A percentile compares a stretch with the other conserved stretches of the same genome.
These are phyloP conservation scores for Lactarius indigo DNA, from an alignment of 768 basidiomycete genomes.

Conservation along the genomic window DNA sequence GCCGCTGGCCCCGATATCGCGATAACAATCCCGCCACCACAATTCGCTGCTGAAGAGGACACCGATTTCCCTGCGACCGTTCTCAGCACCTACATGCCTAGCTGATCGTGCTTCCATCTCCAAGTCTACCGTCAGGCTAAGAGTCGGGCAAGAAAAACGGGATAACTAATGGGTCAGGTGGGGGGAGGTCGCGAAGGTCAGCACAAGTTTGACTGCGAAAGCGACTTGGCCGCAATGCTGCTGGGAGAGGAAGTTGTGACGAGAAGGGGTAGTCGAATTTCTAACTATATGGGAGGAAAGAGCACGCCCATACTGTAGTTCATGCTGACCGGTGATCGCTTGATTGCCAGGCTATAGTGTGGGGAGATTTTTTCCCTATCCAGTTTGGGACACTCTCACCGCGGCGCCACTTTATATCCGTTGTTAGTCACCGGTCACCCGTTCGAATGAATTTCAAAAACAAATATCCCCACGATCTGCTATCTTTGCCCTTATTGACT, in stretches of 20 bases:
- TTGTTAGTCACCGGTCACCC: too few relatives aligned
- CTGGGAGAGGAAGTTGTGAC: not conserved
- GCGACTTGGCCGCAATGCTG: not conserved
- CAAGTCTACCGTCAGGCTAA: not conserved
- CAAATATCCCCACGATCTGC: too few relatives aligned
- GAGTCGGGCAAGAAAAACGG: not conserved
- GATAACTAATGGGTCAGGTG: not conserved
- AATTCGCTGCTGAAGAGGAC: conserved; percentile 10
- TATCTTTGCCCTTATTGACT: too few relatives aligned
- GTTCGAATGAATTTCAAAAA: too few relatives aligned
- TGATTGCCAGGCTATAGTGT: too few relatives aligned
- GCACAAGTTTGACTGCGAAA: not conserved
- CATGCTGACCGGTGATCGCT: too few relatives aligned
- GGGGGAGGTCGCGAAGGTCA: not conserved
- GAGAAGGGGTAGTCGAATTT: not conserved
- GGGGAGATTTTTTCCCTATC: too few relatives aligned
- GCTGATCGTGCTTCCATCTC: not conserved
- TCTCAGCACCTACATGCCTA: too few relatives aligned
- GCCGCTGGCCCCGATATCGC: conserved; percentile 8
- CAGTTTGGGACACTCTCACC: too few relatives aligned
- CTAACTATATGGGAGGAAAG: not conserved
- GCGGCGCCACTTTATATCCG: too few relatives aligned
- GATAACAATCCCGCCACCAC: conserved; percentile 19
- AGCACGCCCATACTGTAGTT: too few relatives aligned
- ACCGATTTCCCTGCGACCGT: not conserved